A percentile compares a stretch with the other conserved stretches of the same genome.
phyloP scores from a whole-genome alignment of 176 grass and related monocot species.

The Phoenix dactylifera region DNA sequence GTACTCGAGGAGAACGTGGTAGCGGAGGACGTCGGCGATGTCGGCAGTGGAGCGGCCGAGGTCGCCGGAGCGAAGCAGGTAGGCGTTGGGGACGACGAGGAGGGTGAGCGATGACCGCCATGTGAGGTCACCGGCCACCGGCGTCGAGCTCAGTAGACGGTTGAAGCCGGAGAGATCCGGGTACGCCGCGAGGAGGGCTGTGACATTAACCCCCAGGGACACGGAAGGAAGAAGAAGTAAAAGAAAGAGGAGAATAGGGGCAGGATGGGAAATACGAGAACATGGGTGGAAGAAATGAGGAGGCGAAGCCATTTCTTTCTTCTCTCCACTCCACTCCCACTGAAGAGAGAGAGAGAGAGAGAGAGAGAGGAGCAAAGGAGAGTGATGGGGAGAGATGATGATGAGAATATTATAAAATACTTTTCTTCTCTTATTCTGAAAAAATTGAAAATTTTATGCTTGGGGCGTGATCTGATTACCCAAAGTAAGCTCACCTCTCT shows the following conservation, averaged over 20 bases:
- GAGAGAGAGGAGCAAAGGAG: no score
- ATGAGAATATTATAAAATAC: no score
- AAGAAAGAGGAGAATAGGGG: slow-evolving; percentile 9
- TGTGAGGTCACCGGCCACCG: slow-evolving; percentile 49
- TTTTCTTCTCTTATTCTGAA: no score
- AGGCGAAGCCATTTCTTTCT: background rate
- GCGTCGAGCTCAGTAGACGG: slow-evolving; percentile 48
- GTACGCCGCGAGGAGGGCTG: slow-evolving; percentile 55
- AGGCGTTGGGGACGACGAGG: slow-evolving; percentile 67
- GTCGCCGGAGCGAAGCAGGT: slow-evolving; percentile 53
- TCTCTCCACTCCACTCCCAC: background rate
- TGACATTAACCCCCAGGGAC: slow-evolving; percentile 43
- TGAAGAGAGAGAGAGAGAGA: no score
- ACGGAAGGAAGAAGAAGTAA: slow-evolving; percentile 21
- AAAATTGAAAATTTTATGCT: no score
- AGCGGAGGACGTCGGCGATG: slow-evolving; percentile 82
- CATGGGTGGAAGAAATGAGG: slow-evolving; percentile 6
- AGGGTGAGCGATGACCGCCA: slow-evolving; percentile 78
- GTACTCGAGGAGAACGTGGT: slow-evolving; percentile 93
- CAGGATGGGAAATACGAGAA: slow-evolving; percentile 1
- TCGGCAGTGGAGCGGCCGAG: slow-evolving; percentile 48
- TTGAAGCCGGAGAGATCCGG: slow-evolving; percentile 51
- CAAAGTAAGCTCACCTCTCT: no score
- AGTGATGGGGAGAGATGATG: no score
- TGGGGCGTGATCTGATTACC: no score